A percentile compares a stretch with the other conserved stretches of the same genome.
These are phyloP conservation scores for Neonectria ditissima DNA, from an alignment of 2,329 filamentous ascomycete genomes.

Conservation along the genomic window DNA sequence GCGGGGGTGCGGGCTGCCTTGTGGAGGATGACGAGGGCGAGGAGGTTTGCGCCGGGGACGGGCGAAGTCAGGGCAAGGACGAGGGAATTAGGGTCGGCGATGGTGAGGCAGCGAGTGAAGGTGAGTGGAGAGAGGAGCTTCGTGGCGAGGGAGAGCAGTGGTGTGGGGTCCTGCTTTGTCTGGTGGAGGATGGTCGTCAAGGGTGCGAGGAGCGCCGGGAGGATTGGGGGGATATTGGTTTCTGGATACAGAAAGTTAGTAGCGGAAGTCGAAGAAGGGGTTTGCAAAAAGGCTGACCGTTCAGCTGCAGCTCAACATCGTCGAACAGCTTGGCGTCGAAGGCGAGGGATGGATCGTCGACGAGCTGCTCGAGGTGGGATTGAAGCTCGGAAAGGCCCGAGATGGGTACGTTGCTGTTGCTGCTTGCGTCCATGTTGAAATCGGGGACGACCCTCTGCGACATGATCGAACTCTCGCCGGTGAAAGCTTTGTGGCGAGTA, in stretches of 20 bases:
- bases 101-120: slow-evolving; percentile 63
- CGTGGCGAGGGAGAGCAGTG: slow-evolving; percentile 64
- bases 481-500: not conserved
- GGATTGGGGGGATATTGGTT: slow-evolving; percentile 63
- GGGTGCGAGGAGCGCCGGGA: slow-evolving; percentile 65
- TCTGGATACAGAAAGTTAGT: slow-evolving; percentile 51
- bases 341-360: slow-evolving; percentile 55
- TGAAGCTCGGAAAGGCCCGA: slow-evolving; percentile 66
- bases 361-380: slow-evolving; percentile 64
- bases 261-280: not conserved
- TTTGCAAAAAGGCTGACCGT: slow-evolving; percentile 50
- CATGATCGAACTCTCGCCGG: slow-evolving; percentile 37
- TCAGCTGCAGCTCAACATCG: slow-evolving; percentile 69
- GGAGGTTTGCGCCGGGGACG: slow-evolving; percentile 66
- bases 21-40: slow-evolving; percentile 67
- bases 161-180: slow-evolving; percentile 62
- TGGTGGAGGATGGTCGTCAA: slow-evolving; percentile 65
- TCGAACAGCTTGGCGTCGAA: slow-evolving; percentile 67
- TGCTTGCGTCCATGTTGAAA: slow-evolving; percentile 51
- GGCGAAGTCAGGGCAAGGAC: slow-evolving; percentile 65
- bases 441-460: slow-evolving; percentile 50
- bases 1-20: slow-evolving; percentile 64
- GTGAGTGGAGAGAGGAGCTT: slow-evolving; percentile 67
- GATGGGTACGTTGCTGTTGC: slow-evolving; percentile 50
- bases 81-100: slow-evolving; percentile 64